Base-by-base conservation (phyloP, 148 eudicot genomes). In the Pharnaceum exiguum region DNA sequence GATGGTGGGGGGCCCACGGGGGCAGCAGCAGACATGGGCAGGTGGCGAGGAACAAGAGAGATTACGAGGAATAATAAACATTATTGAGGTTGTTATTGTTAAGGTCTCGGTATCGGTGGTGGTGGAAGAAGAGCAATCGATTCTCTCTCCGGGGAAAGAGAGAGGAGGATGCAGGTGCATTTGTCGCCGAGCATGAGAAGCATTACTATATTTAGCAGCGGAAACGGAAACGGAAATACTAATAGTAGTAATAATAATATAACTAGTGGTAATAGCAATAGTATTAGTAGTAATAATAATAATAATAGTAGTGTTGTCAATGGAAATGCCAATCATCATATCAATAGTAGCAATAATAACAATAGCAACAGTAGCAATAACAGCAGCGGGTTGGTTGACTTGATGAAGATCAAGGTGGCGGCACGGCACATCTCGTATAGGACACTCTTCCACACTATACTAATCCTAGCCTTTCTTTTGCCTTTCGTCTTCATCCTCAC, bases 131-230 rank as follows among this genome's bases (percentile, higher is more conserved):
- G 36, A 16, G 64, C 8, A 35, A 12, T 35, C 12, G 7, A 6
- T 12, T 35, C 38, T 35, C 38, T 35, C 12, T 12, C 38, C 68
- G 77, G 39, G 50, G 35, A 56, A 51, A 58, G 67, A 58, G 17
- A 57, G 76, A 53, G 53, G 81, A 87, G 75, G 81, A 93, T 93
- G 99, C 99, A 93, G 99, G 95, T 93, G 73, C 95, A 83, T 68
- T 80, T 93, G 66, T 93, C 99, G 69, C 99, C 95, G 76, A 85
- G 96, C 74, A 93, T 88, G 96, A 88, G 87, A 83, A 93, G 99
- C 65, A 76, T 93, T 72, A 93, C 96, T 25, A 85, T 93, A 71
- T 91, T 90, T 64, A 80, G 84, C 69, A 77, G 59, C 65, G 64
- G 67, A n/a, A n/a, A n/a, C n/a, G n/a, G n/a, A n/a, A n/a, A n/a